A percentile compares a stretch with the other conserved stretches of the same genome.
These are phyloP conservation scores for Turnera subulata DNA, from an alignment of 345 rosid genomes.

Conservation along the genomic window DNA sequence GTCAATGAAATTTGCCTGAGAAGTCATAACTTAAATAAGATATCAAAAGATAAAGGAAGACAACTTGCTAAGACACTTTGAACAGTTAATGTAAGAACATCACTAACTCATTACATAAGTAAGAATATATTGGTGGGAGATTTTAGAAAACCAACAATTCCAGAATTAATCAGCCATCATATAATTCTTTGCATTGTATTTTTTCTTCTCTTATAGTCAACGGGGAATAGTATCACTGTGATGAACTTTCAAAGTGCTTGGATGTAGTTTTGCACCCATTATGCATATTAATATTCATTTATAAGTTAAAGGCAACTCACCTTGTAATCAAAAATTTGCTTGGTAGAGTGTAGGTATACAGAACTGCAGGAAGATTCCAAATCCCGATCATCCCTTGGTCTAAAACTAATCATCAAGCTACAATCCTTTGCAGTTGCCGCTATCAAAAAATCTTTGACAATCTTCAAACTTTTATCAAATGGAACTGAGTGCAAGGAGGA, in stretches of 20 bases:
- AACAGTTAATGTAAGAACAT: background rate
- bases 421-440: slow-evolving; percentile 93
- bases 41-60: slow-evolving; percentile 4
- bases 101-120: background rate
- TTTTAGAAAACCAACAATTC: too few relatives aligned
- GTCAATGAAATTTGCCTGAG: slow-evolving; percentile 74
- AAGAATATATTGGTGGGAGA: background rate
- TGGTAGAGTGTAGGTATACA: slow-evolving; percentile 45
- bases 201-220: too few relatives aligned
- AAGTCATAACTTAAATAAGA: slow-evolving; percentile 15
- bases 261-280: too few relatives aligned
- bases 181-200: too few relatives aligned
- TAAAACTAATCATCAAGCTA: slow-evolving; percentile 76
- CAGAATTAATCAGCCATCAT: too few relatives aligned
- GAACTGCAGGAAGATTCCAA: slow-evolving; percentile 32
- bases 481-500: slow-evolving; percentile 59
- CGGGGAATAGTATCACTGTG: too few relatives aligned
- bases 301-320: slow-evolving; percentile 28
- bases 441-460: slow-evolving; percentile 61
- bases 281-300: too few relatives aligned
- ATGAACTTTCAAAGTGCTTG: background rate
- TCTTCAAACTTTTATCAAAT: slow-evolving; percentile 66
- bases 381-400: slow-evolving; percentile 29
- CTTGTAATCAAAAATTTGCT: slow-evolving; percentile 79
- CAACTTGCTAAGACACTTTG: background rate